Conservation (phyloP, 2,329 filamentous ascomycete genomes). For the Camillea tinctor region DNA sequence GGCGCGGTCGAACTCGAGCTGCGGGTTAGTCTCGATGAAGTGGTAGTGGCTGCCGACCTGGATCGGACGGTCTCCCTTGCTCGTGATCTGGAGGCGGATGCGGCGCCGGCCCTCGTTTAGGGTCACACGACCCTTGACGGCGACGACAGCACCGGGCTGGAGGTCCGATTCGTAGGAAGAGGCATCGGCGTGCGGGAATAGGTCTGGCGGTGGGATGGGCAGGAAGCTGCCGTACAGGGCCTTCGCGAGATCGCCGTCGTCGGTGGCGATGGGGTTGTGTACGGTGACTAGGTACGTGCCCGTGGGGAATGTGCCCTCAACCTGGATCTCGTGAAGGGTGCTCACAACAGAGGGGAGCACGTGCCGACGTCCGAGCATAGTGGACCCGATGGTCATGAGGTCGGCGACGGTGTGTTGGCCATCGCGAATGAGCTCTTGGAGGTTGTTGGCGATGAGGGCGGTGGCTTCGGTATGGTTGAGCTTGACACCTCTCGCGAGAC, state of each 20-base stretch:
- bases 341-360: slow-evolving; percentile 79
- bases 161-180: slow-evolving; percentile 65
- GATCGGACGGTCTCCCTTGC: slow-evolving; percentile 83
- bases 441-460: slow-evolving; percentile 79
- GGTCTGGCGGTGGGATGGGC: slow-evolving; percentile 66
- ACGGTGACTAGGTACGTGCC: slow-evolving; percentile 95
- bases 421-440: slow-evolving; percentile 97
- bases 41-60: slow-evolving; percentile 96
- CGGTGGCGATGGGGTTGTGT: slow-evolving; percentile 80
- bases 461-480: slow-evolving; percentile 89
- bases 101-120: slow-evolving; percentile 75
- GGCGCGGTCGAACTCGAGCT: slow-evolving; percentile 82
- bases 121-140: slow-evolving; percentile 63
- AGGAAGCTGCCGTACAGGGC: slow-evolving; percentile 91
- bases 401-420: slow-evolving; percentile 88
- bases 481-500: slow-evolving; percentile 82
- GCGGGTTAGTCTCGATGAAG: slow-evolving; percentile 91
- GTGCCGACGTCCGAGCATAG: slow-evolving; percentile 90
- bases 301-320: slow-evolving; percentile 88
- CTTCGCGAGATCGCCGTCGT: slow-evolving; percentile 82
- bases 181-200: slow-evolving; percentile 65
- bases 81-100: slow-evolving; percentile 74
- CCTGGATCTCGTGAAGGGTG: slow-evolving; percentile 80
- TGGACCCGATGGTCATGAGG: slow-evolving; percentile 87
- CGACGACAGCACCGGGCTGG: slow-evolving; percentile 78